Evolutionary conservation across 1,139 yeast species (phyloP), one percentile per base, ranked within the genome.

Genomic region (Hansenula lynferdii): DNA sequence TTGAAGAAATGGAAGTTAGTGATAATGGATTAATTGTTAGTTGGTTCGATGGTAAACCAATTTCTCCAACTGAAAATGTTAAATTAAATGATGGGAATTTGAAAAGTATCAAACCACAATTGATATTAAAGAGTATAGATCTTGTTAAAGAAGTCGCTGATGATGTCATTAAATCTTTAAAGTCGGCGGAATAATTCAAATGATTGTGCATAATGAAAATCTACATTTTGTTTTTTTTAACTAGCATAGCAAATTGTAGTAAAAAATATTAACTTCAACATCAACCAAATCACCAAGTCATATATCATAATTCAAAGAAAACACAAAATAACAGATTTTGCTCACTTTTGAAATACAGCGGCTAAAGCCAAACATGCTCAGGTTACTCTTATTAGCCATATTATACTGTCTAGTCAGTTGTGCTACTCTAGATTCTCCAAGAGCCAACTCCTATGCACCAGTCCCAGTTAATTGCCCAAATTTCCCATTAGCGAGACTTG

Each of bases 1-100:
- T 75, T 17, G 86, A 82, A 45, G 98, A 90, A 60, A 90, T 85
- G 54, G 85, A 80, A 45, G 95, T 89, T 2, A 72, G 90, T 43
- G 95, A 89, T 49, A 84, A 85, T 46, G 96, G 95, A 0, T 48
- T 90, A 16, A 65, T 87, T 35, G 58, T 86, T 8, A 79, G 92
- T 28, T 89, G 83, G 77, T 73, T 76, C 39, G 65, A 79, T 42
- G 78, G 79, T 17, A 69, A 71, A 43, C 78, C 85, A 3, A 75
- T 78, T 22, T 66, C 87, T 0, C 92, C 94, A 4, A 62, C 83
- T 3, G 68, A 74, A 42, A 77, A 80, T 28, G 61, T 79, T 21
- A 74, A 77, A 36, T 62, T 83, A 34, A 66, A 62, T 41, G 53
- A 50, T 7, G 38, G 46, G 2, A 48, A 48, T 19, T 11, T 53